Conservation (phyloP, 371 early-diverging fungal genomes). For the Mortierella sp. region DNA sequence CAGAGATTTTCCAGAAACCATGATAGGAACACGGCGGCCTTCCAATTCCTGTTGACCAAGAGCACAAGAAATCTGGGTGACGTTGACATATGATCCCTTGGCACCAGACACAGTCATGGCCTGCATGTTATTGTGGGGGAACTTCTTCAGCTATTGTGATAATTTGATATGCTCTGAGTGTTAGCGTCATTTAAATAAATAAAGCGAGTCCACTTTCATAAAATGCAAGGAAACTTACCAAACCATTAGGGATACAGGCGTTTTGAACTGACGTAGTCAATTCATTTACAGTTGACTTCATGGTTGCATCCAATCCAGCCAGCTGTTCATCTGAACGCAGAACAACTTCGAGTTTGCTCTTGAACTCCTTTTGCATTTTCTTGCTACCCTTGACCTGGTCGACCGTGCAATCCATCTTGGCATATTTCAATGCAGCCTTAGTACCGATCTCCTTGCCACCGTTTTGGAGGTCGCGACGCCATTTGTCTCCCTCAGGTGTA, state of each 20-base stretch:
- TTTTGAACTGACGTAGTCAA: constrained; percentile 88
- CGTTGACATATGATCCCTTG: constrained; percentile 99
- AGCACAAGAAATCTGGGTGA: constrained; percentile 98
- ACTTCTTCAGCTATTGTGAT: constrained; percentile 59
- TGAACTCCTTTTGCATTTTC: constrained; percentile 66
- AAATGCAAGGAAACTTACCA: constrained; percentile 63
- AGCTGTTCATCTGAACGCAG: constrained; percentile 87
- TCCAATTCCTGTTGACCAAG: constrained; percentile 99
- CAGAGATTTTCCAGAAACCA: constrained; percentile 97
- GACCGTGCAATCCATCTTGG: constrained; percentile 67
- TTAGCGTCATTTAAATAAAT: not conserved
- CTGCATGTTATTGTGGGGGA: constrained; percentile 99
- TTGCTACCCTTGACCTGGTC: constrained; percentile 39
- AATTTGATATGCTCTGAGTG: not conserved
- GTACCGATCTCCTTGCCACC: constrained; percentile 69
- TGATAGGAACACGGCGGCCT: constrained; percentile 98
- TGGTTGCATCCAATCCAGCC: constrained; percentile 91
- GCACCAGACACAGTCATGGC: constrained; percentile 99
- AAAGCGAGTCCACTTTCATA: not conserved
- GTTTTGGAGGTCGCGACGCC: constrained; percentile 77
- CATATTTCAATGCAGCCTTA: constrained; percentile 79
- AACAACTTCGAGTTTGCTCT: constrained; percentile 85
- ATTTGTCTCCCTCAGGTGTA: constrained; percentile 84
- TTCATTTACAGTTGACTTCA: constrained; percentile 89
- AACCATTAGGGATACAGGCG: constrained; percentile 86